phyloP scores from a whole-genome alignment of 2,329 filamentous ascomycete genomes.

The Claviceps fusiformis region DNA sequence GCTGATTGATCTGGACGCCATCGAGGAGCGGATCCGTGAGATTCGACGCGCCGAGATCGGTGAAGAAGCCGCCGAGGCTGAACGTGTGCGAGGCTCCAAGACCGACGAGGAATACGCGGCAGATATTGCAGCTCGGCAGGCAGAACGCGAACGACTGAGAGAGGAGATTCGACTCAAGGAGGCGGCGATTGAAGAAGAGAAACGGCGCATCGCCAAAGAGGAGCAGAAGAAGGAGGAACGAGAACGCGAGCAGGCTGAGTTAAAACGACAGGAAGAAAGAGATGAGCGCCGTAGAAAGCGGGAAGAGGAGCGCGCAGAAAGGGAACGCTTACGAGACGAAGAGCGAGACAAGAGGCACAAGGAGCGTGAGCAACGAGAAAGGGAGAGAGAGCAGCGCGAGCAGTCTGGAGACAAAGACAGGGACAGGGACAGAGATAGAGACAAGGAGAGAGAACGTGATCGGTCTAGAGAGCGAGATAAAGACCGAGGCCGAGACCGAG shows the following conservation, averaged over 20 bases:
- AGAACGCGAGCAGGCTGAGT: slow-evolving; percentile 34
- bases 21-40: slow-evolving; percentile 56
- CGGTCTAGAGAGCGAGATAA: slow-evolving; percentile 16
- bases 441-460: slow-evolving; percentile 9
- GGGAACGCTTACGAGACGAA: slow-evolving; percentile 30
- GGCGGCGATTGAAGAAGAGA: slow-evolving; percentile 47
- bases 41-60: slow-evolving; percentile 56
- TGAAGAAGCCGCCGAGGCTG: slow-evolving; percentile 51
- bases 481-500: slow-evolving; percentile 11
- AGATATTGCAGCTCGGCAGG: slow-evolving; percentile 47
- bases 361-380: slow-evolving; percentile 24
- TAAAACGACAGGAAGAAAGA: slow-evolving; percentile 35
- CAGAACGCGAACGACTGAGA: slow-evolving; percentile 47
- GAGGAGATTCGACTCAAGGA: slow-evolving; percentile 47
- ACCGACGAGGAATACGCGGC: slow-evolving; percentile 61
- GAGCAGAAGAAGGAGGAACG: slow-evolving; percentile 37
- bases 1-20: slow-evolving; percentile 53
- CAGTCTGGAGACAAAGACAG: neutral
- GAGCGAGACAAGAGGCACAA: slow-evolving; percentile 27
- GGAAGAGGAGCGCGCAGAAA: slow-evolving; percentile 42
- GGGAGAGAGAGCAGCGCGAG: slow-evolving; percentile 17
- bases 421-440: slow-evolving; percentile 10
- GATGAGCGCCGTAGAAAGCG: slow-evolving; percentile 36
- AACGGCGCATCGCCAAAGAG: slow-evolving; percentile 42
- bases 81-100: slow-evolving; percentile 52